These are phyloP conservation scores for Puccinia hordei DNA, from an alignment of 1,284 basidiomycete genomes.

Conservation along the genomic window DNA sequence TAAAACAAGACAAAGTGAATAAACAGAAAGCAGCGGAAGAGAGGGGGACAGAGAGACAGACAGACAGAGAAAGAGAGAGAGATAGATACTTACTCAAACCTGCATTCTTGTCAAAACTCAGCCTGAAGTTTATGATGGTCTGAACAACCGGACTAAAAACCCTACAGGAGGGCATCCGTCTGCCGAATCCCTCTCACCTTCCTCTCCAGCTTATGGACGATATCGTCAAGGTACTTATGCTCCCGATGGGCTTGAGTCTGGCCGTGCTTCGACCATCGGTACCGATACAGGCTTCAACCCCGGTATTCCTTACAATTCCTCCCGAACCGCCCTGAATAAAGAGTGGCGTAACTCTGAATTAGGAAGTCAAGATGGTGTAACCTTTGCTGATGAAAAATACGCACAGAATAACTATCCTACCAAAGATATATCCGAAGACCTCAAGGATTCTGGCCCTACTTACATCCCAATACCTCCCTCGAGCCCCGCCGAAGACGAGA, in stretches of 20 bases:
- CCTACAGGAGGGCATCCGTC: conserved; percentile 29
- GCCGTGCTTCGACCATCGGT: conserved; percentile 58
- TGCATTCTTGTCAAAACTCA: not conserved
- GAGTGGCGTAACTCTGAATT: conserved; percentile 57
- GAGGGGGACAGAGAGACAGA: too few species aligned
- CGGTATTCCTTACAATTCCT: conserved; percentile 56
- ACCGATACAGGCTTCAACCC: conserved; percentile 54
- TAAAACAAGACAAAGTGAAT: not conserved
- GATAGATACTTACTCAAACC: not conserved
- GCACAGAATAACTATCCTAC: conserved; percentile 20
- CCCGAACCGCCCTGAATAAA: conserved; percentile 58
- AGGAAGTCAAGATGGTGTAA: conserved; percentile 56
- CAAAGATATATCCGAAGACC: conserved; percentile 52
- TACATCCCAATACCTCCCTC: conserved; percentile 54
- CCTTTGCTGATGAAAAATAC: conserved; percentile 48
- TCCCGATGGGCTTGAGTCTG: conserved; percentile 56
- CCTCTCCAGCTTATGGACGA: conserved; percentile 52
- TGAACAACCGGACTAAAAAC: not conserved
- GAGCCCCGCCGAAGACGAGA: conserved; percentile 55
- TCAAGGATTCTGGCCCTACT: conserved; percentile 13
- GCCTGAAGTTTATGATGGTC: not conserved
- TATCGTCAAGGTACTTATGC: conserved; percentile 57
- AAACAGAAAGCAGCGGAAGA: too few species aligned
- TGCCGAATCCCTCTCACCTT: conserved; percentile 11
- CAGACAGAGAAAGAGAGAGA: not conserved